Evolutionary conservation across 75 land plant species (phyloP).

Genomic region (Gnetum montanum): DNA sequence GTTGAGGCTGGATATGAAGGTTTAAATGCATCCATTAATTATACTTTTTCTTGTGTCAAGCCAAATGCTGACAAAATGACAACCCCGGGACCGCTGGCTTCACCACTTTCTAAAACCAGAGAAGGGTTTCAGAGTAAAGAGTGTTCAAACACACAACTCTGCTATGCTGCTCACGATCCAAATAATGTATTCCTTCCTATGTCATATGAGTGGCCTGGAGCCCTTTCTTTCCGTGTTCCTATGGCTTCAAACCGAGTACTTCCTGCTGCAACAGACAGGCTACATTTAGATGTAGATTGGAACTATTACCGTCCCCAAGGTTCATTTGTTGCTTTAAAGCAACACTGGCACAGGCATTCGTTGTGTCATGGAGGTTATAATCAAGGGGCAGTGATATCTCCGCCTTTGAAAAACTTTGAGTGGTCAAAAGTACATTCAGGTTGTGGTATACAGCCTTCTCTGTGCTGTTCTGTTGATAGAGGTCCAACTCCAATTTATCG

Average conservation of each 20-base stretch:
- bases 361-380: slow-evolving; percentile 13
- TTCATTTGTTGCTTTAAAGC: slow-evolving; percentile 34
- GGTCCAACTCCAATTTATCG: slow-evolving; percentile 35
- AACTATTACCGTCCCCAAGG: slow-evolving; percentile 50
- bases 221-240: slow-evolving; percentile 38
- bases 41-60: no score
- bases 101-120: background rate
- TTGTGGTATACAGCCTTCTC: slow-evolving; percentile 24
- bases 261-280: slow-evolving; percentile 79
- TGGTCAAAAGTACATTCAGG: slow-evolving; percentile 56
- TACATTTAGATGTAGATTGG: slow-evolving; percentile 79
- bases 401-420: slow-evolving; percentile 27
- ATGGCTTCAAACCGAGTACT: slow-evolving; percentile 27
- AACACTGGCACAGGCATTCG: slow-evolving; percentile 22
- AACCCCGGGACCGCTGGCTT: background rate
- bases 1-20: background rate
- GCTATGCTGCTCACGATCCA: background rate
- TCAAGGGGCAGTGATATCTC: slow-evolving; percentile 12
- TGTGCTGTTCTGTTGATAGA: slow-evolving; percentile 35
- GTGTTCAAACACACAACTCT: background rate
- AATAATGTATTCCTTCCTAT: slow-evolving; percentile 8
- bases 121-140: background rate
- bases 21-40: background rate
- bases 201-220: slow-evolving; percentile 88
- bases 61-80: no score